Evolutionary conservation across 371 early-diverging fungal genomes (phyloP).

Genomic region (Rhizopus delemar): DNA sequence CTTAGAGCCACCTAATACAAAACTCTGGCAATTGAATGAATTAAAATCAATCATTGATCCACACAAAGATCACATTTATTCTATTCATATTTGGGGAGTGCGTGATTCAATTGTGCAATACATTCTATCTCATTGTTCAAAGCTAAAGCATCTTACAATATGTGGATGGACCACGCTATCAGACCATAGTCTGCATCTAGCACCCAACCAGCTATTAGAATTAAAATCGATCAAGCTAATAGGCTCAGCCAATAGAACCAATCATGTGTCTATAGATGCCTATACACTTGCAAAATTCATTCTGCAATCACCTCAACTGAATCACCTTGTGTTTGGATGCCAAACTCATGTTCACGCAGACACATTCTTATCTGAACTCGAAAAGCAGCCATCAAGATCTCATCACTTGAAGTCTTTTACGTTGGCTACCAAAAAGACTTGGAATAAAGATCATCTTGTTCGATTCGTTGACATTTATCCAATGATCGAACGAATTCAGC

Average conservation of each 20-base stretch:
- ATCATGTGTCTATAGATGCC: slow-evolving; percentile 34
- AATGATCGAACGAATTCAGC: slow-evolving; percentile 10
- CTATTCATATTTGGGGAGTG: slow-evolving; percentile 31
- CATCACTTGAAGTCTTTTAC: slow-evolving; percentile 9
- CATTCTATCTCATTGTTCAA: slow-evolving; percentile 27
- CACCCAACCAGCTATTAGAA: slow-evolving; percentile 18
- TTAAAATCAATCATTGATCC: slow-evolving; percentile 24
- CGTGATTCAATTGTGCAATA: slow-evolving; percentile 34
- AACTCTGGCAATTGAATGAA: slow-evolving; percentile 26
- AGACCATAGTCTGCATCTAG: slow-evolving; percentile 27
- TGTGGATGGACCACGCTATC: slow-evolving; percentile 41
- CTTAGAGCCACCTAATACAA: neutral
- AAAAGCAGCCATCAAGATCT: neutral
- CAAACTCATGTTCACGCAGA: slow-evolving; percentile 36
- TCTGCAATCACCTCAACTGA: slow-evolving; percentile 27
- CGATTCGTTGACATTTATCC: slow-evolving; percentile 16
- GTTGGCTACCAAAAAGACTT: slow-evolving; percentile 21
- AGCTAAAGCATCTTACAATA: slow-evolving; percentile 28
- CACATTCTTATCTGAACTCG: slow-evolving; percentile 27
- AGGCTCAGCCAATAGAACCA: slow-evolving; percentile 19
- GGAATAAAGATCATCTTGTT: slow-evolving; percentile 21
- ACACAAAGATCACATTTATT: slow-evolving; percentile 27
- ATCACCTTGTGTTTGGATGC: slow-evolving; percentile 21
- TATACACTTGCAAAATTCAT: slow-evolving; percentile 25
- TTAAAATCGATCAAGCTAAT: slow-evolving; percentile 23